These are phyloP conservation scores for Apophysomyces elegans DNA, from an alignment of 371 early-diverging fungal genomes.

Conservation along the genomic window DNA sequence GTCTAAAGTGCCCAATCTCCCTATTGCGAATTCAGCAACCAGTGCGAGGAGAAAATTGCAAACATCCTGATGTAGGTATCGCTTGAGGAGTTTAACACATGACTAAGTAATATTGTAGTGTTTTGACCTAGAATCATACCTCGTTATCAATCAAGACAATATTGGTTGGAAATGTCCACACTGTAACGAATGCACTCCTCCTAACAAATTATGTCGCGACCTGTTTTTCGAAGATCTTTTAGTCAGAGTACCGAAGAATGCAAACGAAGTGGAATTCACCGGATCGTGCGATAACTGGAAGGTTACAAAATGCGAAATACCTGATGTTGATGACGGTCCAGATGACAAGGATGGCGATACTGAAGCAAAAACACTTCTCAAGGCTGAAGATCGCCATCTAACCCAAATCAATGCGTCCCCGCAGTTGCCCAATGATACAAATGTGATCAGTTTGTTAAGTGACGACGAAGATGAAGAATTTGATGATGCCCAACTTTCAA, in stretches of 20 bases:
- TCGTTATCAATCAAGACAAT: slow-evolving; percentile 25
- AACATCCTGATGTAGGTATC: slow-evolving; percentile 38
- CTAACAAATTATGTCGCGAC: slow-evolving; percentile 29
- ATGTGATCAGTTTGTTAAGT: slow-evolving; percentile 43
- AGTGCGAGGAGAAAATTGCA: slow-evolving; percentile 35
- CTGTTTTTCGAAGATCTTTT: slow-evolving; percentile 31
- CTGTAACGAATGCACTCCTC: slow-evolving; percentile 30
- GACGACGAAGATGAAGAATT: slow-evolving; percentile 37
- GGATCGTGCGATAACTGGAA: slow-evolving; percentile 21
- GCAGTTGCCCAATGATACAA: not conserved
- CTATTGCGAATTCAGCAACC: slow-evolving; percentile 36
- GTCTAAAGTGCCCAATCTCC: slow-evolving; percentile 42
- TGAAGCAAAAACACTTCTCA: not conserved
- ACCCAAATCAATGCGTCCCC: not conserved
- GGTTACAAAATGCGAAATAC: slow-evolving; percentile 29
- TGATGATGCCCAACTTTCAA: not conserved
- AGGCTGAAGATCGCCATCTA: not conserved
- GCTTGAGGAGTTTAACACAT: not conserved
- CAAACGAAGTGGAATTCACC: slow-evolving; percentile 34
- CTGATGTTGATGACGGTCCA: slow-evolving; percentile 26
- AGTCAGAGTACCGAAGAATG: slow-evolving; percentile 26
- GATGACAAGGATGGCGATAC: slow-evolving; percentile 23
- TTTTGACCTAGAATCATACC: slow-evolving; percentile 40
- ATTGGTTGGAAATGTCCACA: slow-evolving; percentile 44
- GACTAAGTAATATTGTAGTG: slow-evolving; percentile 27